A percentile compares a stretch with the other conserved stretches of the same genome.
These are phyloP conservation scores for Isabelozyma rhagii DNA, from an alignment of 805 yeast species.

Conservation along the genomic window DNA sequence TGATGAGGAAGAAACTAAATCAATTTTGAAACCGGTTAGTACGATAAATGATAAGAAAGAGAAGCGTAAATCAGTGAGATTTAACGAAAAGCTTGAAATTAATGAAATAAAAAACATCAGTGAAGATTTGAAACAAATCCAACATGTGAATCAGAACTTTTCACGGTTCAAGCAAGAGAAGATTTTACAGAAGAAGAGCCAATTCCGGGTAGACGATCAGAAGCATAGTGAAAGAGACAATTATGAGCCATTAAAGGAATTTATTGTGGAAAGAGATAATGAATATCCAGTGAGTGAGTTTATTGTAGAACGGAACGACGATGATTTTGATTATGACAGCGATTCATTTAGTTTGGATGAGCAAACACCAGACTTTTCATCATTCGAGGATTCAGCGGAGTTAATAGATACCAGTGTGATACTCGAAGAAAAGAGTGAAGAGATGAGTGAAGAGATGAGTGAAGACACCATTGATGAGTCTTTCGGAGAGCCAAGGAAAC, in stretches of 20 bases:
- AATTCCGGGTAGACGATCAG: conserved; percentile 4
- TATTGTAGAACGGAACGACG: conserved; percentile 7
- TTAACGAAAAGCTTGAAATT: conserved; percentile 51
- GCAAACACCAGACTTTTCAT: conserved; percentile 1
- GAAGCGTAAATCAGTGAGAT: conserved; percentile 50
- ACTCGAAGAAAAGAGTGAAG: background rate
- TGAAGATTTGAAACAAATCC: conserved; percentile 35
- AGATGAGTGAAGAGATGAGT: background rate
- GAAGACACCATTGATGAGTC: background rate
- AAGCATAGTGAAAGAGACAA: conserved; percentile 7
- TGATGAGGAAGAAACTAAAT: background rate
- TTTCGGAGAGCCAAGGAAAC: background rate
- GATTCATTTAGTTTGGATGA: conserved; percentile 1
- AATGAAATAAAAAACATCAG: conserved; percentile 61
- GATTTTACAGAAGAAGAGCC: conserved; percentile 10
- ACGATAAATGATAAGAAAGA: background rate
- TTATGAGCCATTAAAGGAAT: background rate
- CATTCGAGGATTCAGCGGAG: background rate
- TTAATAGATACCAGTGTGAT: background rate
- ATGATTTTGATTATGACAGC: background rate
- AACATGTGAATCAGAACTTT: conserved; percentile 11
- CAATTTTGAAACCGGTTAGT: background rate
- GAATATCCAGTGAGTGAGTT: conserved; percentile 9
- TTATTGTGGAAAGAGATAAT: background rate
- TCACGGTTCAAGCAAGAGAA: conserved; percentile 16